Conservation (phyloP, 305 asterid genomes). For the Andrographis paniculata region DNA sequence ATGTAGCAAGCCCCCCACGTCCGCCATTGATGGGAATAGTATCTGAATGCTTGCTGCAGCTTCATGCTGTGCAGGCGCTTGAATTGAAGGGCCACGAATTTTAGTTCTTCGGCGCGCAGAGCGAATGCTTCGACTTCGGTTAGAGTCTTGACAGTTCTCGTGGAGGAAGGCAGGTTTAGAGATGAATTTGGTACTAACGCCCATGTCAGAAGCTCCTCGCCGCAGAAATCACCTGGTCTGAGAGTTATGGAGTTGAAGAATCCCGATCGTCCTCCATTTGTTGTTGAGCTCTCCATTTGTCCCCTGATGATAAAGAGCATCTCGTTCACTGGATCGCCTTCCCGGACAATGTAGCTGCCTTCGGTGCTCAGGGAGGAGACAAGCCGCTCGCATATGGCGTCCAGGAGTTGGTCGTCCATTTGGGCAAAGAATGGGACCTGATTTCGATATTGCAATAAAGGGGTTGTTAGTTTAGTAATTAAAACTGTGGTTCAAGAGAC, state of each 20-base stretch:
- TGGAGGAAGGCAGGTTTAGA: constrained; percentile 72
- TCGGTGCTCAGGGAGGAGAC: constrained; percentile 73
- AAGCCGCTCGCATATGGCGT: constrained; percentile 87
- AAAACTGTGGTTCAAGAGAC: background rate
- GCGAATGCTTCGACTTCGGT: constrained; percentile 91
- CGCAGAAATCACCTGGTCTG: constrained; percentile 80
- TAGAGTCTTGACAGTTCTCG: constrained; percentile 66
- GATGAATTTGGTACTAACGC: constrained; percentile 74
- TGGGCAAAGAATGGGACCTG: constrained; percentile 94
- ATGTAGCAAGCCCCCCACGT: constrained; percentile 89
- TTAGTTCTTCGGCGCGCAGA: constrained; percentile 83
- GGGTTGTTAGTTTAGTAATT: background rate
- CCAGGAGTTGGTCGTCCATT: constrained; percentile 90
- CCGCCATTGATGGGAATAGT: constrained; percentile 96
- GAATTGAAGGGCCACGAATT: constrained; percentile 71
- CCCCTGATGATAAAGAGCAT: constrained; percentile 90
- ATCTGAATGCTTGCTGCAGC: constrained; percentile 88
- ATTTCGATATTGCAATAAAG: background rate
- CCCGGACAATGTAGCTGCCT: constrained; percentile 60
- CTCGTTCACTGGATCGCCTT: constrained; percentile 87
- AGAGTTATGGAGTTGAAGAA: constrained; percentile 85
- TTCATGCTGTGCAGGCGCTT: constrained; percentile 91
- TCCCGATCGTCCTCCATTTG: constrained; percentile 84
- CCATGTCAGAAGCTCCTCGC: constrained; percentile 93
- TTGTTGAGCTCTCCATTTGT: constrained; percentile 84